Conservation (phyloP, 2,329 filamentous ascomycete genomes). For the Aspergillus novofumigatus region DNA sequence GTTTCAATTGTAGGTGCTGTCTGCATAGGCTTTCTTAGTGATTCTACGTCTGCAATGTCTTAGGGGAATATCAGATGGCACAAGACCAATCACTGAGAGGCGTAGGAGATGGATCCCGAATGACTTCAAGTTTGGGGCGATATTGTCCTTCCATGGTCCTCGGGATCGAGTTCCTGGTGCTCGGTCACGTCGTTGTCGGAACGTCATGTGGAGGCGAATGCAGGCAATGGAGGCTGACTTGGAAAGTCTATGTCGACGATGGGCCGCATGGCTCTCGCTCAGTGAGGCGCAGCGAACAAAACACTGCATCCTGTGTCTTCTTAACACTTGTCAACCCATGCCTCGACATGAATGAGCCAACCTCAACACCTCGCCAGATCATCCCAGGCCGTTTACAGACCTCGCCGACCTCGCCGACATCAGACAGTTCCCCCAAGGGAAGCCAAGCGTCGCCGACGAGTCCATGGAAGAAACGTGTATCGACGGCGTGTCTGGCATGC, state of each 20-base stretch:
- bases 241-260: not conserved
- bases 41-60: not conserved
- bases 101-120: not conserved
- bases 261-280: too few species aligned
- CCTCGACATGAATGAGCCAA: slow-evolving; percentile 3
- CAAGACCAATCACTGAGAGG: not conserved
- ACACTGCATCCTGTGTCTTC: not conserved
- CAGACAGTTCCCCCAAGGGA: slow-evolving; percentile 8
- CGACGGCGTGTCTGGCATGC: slow-evolving; percentile 37
- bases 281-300: not conserved
- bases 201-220: slow-evolving; percentile 19
- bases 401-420: slow-evolving; percentile 9
- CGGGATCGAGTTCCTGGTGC: slow-evolving; percentile 19
- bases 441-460: slow-evolving; percentile 6
- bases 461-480: slow-evolving; percentile 35
- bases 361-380: slow-evolving; percentile 15
- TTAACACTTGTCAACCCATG: not conserved
- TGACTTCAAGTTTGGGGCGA: not conserved
- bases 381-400: slow-evolving; percentile 12
- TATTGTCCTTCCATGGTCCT: not conserved
- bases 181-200: slow-evolving; percentile 2
- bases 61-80: not conserved
- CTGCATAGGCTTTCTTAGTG: not conserved
- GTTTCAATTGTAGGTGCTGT: not conserved
- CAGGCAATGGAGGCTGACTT: not conserved